Evolutionary conservation across 352 stramenopile genomes (phyloP).

Genomic region (Globisporangium iwayamae): DNA sequence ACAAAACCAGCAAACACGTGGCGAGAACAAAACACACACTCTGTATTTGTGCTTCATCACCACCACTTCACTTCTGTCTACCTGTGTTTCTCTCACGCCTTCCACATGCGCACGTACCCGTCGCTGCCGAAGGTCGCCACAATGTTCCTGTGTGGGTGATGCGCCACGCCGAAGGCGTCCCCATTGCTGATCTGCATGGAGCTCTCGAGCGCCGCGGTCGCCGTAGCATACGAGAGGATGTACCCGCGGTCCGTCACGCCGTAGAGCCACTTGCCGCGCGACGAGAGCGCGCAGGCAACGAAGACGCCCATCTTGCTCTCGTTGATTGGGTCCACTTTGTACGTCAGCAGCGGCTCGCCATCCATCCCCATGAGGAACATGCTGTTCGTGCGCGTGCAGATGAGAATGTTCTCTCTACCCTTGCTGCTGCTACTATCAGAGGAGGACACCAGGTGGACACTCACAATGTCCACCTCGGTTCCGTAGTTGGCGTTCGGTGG

Average conservation of each 20-base stretch:
- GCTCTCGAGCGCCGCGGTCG: constrained; percentile 55
- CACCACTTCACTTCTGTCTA: neutral
- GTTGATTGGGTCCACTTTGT: constrained; percentile 58
- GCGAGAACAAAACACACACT: constrained; percentile 14
- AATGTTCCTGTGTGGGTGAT: constrained; percentile 89
- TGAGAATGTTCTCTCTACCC: constrained; percentile 63
- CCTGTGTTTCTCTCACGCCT: constrained; percentile 34
- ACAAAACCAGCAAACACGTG: constrained; percentile 23
- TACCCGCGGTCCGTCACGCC: constrained; percentile 85
- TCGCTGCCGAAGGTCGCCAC: constrained; percentile 88
- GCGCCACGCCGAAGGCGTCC: constrained; percentile 71
- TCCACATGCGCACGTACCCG: constrained; percentile 79
- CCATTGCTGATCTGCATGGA: constrained; percentile 83
- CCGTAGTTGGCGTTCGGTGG: constrained; percentile 43
- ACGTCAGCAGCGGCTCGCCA: constrained; percentile 56
- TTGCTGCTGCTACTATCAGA: constrained; percentile 18
- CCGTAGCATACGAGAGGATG: constrained; percentile 64
- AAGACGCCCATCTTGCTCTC: constrained; percentile 78
- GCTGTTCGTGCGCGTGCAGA: constrained; percentile 78
- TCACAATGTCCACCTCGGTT: constrained; percentile 79
- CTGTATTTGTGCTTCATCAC: neutral
- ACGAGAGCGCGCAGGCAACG: constrained; percentile 80
- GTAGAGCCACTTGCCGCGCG: constrained; percentile 84
- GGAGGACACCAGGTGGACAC: constrained; percentile 52
- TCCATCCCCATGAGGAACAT: constrained; percentile 83